Conservation (phyloP, 2,329 filamentous ascomycete genomes). For the Hypoxylon sp. region DNA sequence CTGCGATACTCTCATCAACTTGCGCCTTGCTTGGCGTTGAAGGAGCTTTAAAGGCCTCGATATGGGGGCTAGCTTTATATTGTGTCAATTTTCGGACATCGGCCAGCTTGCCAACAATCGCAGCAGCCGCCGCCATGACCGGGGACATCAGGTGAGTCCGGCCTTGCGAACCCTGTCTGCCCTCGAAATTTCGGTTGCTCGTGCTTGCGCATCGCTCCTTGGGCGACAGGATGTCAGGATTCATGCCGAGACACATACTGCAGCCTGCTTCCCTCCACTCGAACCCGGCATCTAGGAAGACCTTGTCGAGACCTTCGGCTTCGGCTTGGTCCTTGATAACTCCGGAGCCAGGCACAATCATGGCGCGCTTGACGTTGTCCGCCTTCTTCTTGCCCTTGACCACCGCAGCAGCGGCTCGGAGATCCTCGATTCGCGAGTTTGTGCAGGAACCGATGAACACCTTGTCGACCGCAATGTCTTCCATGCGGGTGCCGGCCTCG, state of each 20-base stretch:
- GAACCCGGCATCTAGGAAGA: slow-evolving; percentile 91
- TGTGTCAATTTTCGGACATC: slow-evolving; percentile 84
- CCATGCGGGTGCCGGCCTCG: slow-evolving; percentile 83
- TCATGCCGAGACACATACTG: slow-evolving; percentile 99
- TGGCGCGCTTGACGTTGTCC: slow-evolving; percentile 86
- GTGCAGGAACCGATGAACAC: slow-evolving; percentile 98
- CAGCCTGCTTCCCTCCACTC: slow-evolving; percentile 98
- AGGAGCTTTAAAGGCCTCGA: slow-evolving; percentile 59
- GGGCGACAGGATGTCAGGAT: slow-evolving; percentile 93
- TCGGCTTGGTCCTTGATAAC: slow-evolving; percentile 93
- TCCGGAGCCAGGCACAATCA: slow-evolving; percentile 96
- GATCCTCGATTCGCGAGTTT: slow-evolving; percentile 94
- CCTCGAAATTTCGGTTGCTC: slow-evolving; percentile 97
- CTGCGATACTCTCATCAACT: slow-evolving; percentile 60
- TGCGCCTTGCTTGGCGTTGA: slow-evolving; percentile 53
- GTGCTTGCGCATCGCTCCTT: slow-evolving; percentile 94
- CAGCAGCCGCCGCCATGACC: slow-evolving; percentile 92
- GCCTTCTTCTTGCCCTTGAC: slow-evolving; percentile 90
- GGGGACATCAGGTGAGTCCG: slow-evolving; percentile 97
- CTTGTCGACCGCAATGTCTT: slow-evolving; percentile 93
- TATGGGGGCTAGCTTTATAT: slow-evolving; percentile 65
- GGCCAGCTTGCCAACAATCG: slow-evolving; percentile 87
- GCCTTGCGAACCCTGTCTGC: slow-evolving; percentile 89
- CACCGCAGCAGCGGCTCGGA: slow-evolving; percentile 84
- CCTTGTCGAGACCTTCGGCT: slow-evolving; percentile 88